A percentile compares a stretch with the other conserved stretches of the same genome.
These are phyloP conservation scores for Brettanomyces naardenensis DNA, from an alignment of 805 yeast genomes.

Conservation along the genomic window DNA sequence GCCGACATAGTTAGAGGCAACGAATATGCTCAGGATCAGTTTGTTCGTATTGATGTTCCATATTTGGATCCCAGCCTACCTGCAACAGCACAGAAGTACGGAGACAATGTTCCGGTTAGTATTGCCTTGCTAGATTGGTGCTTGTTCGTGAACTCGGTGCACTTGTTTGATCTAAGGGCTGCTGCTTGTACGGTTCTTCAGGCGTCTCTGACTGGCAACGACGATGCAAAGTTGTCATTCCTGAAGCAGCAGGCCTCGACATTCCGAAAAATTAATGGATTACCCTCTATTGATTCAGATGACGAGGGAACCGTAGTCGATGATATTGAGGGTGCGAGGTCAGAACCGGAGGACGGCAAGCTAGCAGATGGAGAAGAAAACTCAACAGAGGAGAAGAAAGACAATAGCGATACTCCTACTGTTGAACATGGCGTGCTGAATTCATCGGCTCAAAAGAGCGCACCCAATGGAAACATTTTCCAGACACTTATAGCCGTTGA, in stretches of 20 bases:
- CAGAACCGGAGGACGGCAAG: not conserved
- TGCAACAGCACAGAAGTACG: constrained; percentile 22
- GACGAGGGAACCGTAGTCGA: constrained; percentile 2
- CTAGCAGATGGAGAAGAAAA: not conserved
- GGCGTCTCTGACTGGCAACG: constrained; percentile 60
- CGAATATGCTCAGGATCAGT: constrained; percentile 55
- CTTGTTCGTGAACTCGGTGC: constrained; percentile 70
- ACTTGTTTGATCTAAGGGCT: constrained; percentile 71
- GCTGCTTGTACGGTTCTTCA: constrained; percentile 62
- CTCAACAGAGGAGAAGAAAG: not conserved
- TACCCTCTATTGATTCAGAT: constrained; percentile 9
- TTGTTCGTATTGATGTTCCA: constrained; percentile 85
- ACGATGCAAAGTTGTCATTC: constrained; percentile 53
- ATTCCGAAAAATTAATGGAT: constrained; percentile 26
- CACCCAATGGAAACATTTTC: constrained; percentile 54
- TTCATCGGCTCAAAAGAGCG: constrained; percentile 10
- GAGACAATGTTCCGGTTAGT: constrained; percentile 53
- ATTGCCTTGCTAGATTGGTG: constrained; percentile 80
- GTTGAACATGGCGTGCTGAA: not conserved
- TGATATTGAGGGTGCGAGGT: constrained; percentile 1
- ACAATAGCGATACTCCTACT: not conserved
- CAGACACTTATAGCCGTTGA: constrained; percentile 70
- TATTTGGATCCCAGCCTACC: constrained; percentile 62
- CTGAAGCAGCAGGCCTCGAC: constrained; percentile 54
- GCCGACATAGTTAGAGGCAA: constrained; percentile 72